These are phyloP conservation scores for Bolboschoenus planiculmis DNA, from an alignment of 176 grass and related monocot species.

Conservation along the genomic window DNA sequence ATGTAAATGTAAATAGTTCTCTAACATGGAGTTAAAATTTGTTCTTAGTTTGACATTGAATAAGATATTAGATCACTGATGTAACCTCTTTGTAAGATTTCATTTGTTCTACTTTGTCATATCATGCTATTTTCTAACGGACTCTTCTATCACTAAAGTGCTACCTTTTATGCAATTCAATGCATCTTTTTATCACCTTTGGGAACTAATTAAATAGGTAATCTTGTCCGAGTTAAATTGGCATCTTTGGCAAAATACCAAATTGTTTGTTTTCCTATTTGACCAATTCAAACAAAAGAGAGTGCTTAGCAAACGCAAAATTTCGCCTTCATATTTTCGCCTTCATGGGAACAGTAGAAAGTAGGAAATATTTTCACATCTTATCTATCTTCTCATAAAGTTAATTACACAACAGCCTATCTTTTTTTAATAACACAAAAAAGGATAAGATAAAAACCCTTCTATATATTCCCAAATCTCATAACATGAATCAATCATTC, in stretches of 20 bases:
- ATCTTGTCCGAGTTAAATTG: not conserved
- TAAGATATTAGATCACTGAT: slow-evolving; percentile 1
- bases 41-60: slow-evolving; percentile 12
- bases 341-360: not conserved
- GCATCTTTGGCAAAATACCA: not conserved
- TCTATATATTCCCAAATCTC: not conserved
- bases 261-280: not conserved
- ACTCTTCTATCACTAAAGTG: not conserved
- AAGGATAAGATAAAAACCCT: not conserved
- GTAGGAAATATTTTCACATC: not conserved
- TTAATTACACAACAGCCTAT: not conserved
- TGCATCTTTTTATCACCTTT: not conserved
- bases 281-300: not conserved
- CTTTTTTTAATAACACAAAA: not conserved
- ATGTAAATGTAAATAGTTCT: slow-evolving; percentile 16
- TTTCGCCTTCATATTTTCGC: not conserved
- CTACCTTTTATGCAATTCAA: too few species aligned
- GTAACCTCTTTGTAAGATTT: slow-evolving; percentile 12
- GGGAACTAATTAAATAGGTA: not conserved
- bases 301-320: not conserved
- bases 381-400: not conserved
- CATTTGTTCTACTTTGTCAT: not conserved
- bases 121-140: not conserved
- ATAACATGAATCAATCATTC: slow-evolving; percentile 41
- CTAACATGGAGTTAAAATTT: slow-evolving; percentile 14